Evolutionary conservation across 352 stramenopile genomes (phyloP).

Genomic region (Globisporangium takayamanum): DNA sequence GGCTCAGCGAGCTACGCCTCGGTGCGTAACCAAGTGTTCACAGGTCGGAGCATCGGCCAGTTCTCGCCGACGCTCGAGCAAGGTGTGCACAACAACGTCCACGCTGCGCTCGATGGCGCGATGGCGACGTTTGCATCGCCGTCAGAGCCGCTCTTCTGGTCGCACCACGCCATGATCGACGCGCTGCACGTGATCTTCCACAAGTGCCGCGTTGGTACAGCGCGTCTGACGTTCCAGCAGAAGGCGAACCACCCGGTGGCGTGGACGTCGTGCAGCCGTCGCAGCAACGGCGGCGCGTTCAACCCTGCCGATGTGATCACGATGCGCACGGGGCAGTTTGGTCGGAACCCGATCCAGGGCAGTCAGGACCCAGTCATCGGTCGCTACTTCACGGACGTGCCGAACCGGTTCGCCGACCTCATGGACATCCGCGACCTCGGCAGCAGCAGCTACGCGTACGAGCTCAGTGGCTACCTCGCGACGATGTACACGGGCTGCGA

Average conservation of each 20-base stretch:
- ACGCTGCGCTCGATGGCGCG: constrained; percentile 28
- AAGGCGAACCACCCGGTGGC: constrained; percentile 32
- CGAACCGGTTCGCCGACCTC: constrained; percentile 31
- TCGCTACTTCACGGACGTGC: constrained; percentile 31
- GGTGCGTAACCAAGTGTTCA: constrained; percentile 45
- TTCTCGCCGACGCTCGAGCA: constrained; percentile 44
- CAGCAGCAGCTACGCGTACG: constrained; percentile 50
- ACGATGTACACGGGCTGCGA: constrained; percentile 21
- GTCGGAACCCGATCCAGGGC: constrained; percentile 27
- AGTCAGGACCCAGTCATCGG: constrained; percentile 32
- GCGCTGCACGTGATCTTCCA: constrained; percentile 47
- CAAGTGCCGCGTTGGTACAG: constrained; percentile 32
- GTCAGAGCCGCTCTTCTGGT: constrained; percentile 53
- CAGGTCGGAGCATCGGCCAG: constrained; percentile 37
- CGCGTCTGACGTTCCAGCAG: constrained; percentile 19
- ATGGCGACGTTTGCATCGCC: constrained; percentile 48
- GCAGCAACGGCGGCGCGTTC: constrained; percentile 26
- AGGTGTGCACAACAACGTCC: constrained; percentile 29
- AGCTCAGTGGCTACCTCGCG: constrained; percentile 27
- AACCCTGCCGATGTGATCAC: constrained; percentile 32
- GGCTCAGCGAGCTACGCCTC: constrained; percentile 25
- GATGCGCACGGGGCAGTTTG: constrained; percentile 36
- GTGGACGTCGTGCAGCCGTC: constrained; percentile 40
- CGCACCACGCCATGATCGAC: constrained; percentile 44
- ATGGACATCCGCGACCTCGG: constrained; percentile 45